Evolutionary conservation across 257 asterid genomes (phyloP), one percentile per base, ranked within the genome.

Genomic region (Osmanthus fragrans): DNA sequence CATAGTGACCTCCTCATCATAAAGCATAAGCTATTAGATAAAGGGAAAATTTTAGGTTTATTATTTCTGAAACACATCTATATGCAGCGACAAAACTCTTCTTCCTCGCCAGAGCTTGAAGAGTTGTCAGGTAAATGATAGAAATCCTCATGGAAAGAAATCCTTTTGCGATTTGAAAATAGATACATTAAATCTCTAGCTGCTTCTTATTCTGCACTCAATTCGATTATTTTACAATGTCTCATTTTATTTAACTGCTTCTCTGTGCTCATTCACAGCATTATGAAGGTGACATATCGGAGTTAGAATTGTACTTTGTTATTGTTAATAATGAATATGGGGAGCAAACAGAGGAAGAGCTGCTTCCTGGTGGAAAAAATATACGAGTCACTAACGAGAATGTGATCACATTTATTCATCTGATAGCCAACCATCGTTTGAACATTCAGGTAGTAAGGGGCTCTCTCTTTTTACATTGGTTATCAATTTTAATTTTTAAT

Each of bases 301-400:
- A 85, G 80, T 86, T 93, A 76, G 99, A 96, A 76, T 81, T 96
- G 87, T 96, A 93, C 85, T 96, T 96, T 79, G 98, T 93, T 65
- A 90, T 96, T 77, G 83, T 88, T 74, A 93, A 93, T 81, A 92
- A 92, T 80, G 99, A 96, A 79, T 96, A 96, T 80, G 99, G 99
- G 74, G 97, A 93, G 93, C 97, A 89, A 87, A 86, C 87, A 76
- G 99, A 96, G 86, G 98, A 96, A 75, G 99, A 96, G 83, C 89
- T 96, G 80, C 90, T 92, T 84, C 91, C 96, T 0, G 97, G 92
- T 51, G 99, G 99, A 75, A 93, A 88, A 86, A 89, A 85, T 86
- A 77, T 63, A 40, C 92, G 91, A 54, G 99, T 96, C 67, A 93
- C 97, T 19, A 96, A 89, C 83, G 97, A 96, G 49, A 96, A 96